phyloP scores from a whole-genome alignment of 331 rosid species.

The Telfairia occidentalis region DNA sequence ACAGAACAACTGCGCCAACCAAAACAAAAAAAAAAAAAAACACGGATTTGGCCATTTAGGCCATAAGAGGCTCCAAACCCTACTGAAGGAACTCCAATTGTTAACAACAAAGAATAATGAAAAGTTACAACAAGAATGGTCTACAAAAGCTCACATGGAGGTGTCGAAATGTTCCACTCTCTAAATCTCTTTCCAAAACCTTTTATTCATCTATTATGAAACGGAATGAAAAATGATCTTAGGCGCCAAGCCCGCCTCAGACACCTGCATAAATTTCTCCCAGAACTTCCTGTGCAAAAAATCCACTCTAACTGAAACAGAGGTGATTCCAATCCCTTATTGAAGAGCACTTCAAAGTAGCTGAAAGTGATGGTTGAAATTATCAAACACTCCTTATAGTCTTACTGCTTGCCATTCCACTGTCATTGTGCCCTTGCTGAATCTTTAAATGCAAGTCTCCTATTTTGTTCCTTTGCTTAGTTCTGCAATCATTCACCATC shows the following conservation, averaged over 20 bases:
- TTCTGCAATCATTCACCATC: constrained; percentile 7
- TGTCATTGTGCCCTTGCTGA: neutral
- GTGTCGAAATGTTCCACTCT: neutral
- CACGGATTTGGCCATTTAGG: neutral
- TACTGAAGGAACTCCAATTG: neutral
- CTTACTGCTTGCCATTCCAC: neutral
- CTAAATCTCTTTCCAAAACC: neutral
- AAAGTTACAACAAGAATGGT: neutral
- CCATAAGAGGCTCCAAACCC: neutral
- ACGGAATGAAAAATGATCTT: neutral
- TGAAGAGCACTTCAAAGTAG: neutral
- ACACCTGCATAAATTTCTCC: neutral
- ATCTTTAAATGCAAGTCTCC: neutral
- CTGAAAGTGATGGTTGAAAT: neutral
- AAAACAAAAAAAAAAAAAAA: too few species aligned
- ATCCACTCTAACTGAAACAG: neutral
- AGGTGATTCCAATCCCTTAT: neutral
- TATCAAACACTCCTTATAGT: neutral
- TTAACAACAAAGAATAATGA: neutral
- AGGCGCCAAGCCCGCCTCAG: neutral
- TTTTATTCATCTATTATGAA: neutral
- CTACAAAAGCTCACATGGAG: neutral
- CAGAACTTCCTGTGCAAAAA: neutral
- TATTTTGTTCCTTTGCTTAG: neutral
- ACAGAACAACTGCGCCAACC: constrained; percentile 4